Percentiles rank a stretch among this genome's conserved stretches.
Conservation (phyloP, 805 yeast genomes). For the Hanseniaspora hatyaiensis region DNA sequence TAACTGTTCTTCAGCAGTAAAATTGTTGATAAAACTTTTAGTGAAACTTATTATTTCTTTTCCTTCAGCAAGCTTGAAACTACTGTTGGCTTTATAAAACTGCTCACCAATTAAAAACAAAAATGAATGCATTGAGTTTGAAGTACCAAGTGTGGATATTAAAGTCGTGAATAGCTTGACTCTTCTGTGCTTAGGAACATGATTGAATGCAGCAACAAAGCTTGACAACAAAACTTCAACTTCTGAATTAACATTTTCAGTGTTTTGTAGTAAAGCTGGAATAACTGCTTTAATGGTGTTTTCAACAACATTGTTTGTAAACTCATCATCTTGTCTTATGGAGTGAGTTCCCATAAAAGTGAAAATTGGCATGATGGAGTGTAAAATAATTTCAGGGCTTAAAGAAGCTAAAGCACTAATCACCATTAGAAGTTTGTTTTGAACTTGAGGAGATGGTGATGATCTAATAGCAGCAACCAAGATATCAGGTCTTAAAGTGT, state of each 20-base stretch:
- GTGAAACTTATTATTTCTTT: constrained; percentile 60
- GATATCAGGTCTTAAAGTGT: constrained; percentile 73
- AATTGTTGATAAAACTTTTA: constrained; percentile 54
- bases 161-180: constrained; percentile 72
- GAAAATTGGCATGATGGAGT: constrained; percentile 98
- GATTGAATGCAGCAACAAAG: constrained; percentile 88
- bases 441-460: constrained; percentile 87
- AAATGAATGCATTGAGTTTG: constrained; percentile 55
- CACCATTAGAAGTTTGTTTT: constrained; percentile 72
- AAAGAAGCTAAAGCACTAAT: constrained; percentile 78
- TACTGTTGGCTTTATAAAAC: constrained; percentile 42
- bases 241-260: constrained; percentile 44
- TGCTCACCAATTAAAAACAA: constrained; percentile 74
- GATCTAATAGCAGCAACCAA: constrained; percentile 83
- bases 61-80: constrained; percentile 55
- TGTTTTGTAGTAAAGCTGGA: constrained; percentile 64
- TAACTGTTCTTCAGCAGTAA: constrained; percentile 57
- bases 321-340: constrained; percentile 91
- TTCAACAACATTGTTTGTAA: constrained; percentile 81
- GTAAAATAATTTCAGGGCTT: constrained; percentile 82
- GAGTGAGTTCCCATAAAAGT: constrained; percentile 99
- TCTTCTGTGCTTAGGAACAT: constrained; percentile 93
- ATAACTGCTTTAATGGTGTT: constrained; percentile 81
- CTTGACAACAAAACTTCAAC: constrained; percentile 75
- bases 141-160: constrained; percentile 60